Percentiles rank a stretch among this genome's conserved stretches.
Conservation (phyloP, 306 rosid genomes). For the Begonia loranthoides region DNA sequence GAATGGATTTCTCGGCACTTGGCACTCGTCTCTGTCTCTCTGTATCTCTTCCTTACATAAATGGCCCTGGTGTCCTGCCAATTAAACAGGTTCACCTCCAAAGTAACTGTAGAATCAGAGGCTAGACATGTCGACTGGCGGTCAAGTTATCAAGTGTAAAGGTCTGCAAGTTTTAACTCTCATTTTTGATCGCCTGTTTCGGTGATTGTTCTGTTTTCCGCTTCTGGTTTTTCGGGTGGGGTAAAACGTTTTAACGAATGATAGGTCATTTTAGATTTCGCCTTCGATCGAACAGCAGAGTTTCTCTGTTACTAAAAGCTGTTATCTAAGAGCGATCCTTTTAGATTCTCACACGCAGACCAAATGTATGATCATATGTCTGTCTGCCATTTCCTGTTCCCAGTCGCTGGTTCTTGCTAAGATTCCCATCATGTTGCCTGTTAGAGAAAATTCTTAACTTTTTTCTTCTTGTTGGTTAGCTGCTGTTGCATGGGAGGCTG, state of each 20-base stretch:
- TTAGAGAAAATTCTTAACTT: background rate
- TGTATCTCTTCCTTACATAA: background rate
- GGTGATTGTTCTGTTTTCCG: background rate
- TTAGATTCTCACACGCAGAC: too few relatives aligned
- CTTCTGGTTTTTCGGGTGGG: slow-evolving; percentile 11
- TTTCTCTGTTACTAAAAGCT: too few relatives aligned
- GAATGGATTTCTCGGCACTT: background rate
- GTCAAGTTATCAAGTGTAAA: slow-evolving; percentile 58
- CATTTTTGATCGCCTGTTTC: background rate
- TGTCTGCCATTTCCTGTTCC: too few relatives aligned
- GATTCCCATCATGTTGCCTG: background rate
- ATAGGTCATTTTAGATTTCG: too few relatives aligned
- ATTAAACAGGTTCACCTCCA: background rate
- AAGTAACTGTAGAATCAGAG: background rate
- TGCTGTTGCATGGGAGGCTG: slow-evolving; percentile 48
- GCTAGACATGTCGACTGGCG: slow-evolving; percentile 35
- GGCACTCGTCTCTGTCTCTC: background rate
- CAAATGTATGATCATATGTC: too few relatives aligned
- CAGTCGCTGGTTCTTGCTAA: too few relatives aligned
- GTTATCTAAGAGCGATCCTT: too few relatives aligned
- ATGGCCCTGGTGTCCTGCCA: background rate
- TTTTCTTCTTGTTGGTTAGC: slow-evolving; percentile 34
- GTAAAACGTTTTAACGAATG: too few relatives aligned
- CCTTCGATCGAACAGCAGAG: too few relatives aligned
- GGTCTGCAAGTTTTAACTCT: slow-evolving; percentile 15